Percentiles rank a stretch among this genome's conserved stretches.
Conservation (phyloP, 805 yeast species). For the Hanseniaspora guilliermondii region DNA sequence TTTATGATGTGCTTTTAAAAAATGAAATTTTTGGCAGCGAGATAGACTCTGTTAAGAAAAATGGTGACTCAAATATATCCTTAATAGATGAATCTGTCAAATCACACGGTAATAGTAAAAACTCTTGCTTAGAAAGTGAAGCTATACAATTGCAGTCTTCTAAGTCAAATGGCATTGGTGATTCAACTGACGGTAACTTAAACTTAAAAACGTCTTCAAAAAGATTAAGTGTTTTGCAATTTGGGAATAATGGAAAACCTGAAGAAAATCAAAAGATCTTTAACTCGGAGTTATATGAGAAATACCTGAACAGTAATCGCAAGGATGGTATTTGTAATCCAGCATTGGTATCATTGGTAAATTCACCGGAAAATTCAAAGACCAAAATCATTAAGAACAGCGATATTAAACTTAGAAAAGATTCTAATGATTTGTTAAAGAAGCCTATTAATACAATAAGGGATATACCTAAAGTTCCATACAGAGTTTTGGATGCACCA, state of each 20-base stretch:
- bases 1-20: constrained; percentile 73
- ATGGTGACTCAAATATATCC: constrained; percentile 13
- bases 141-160: not conserved
- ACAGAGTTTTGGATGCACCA: constrained; percentile 90
- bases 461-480: constrained; percentile 73
- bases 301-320: not conserved
- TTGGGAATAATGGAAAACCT: not conserved
- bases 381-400: not conserved
- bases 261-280: not conserved
- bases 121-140: not conserved
- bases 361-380: not conserved
- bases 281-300: not conserved
- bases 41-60: constrained; percentile 34
- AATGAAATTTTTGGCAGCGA: constrained; percentile 88
- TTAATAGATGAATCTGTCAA: not conserved
- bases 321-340: not conserved
- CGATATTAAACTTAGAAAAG: constrained; percentile 44
- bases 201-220: not conserved
- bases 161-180: not conserved
- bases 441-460: constrained; percentile 75
- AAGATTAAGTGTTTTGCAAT: not conserved
- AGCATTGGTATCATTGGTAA: not conserved
- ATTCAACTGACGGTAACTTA: not conserved
- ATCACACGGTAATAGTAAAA: not conserved
- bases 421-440: constrained; percentile 63